Conservation (phyloP, 2,329 filamentous ascomycete genomes). For the Penicillium sp. region DNA sequence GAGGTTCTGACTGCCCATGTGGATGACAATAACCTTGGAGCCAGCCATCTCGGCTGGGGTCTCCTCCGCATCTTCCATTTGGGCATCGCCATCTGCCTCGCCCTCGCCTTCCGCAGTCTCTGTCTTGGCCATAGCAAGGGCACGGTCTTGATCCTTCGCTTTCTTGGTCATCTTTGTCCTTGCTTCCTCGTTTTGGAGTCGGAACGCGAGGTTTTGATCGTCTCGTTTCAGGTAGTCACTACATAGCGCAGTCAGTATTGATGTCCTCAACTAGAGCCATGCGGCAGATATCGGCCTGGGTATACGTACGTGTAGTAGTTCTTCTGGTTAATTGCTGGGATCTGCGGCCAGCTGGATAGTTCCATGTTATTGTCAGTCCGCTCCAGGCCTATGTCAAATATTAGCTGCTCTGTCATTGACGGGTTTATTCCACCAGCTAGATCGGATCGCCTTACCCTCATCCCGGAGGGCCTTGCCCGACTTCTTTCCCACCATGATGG, state of each 20-base stretch:
- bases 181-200: constrained; percentile 83
- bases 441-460: constrained; percentile 47
- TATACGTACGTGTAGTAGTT: constrained; percentile 90
- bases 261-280: background rate
- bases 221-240: constrained; percentile 98
- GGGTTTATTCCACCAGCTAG: background rate
- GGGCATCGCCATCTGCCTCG: constrained; percentile 52
- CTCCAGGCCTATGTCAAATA: constrained; percentile 68
- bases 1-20: constrained; percentile 92
- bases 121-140: constrained; percentile 71
- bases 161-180: constrained; percentile 80
- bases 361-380: constrained; percentile 99
- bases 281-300: background rate
- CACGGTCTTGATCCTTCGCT: constrained; percentile 84
- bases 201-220: constrained; percentile 87
- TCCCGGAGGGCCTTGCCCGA: constrained; percentile 62
- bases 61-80: constrained; percentile 57
- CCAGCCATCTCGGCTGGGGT: constrained; percentile 65
- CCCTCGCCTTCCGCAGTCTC: constrained; percentile 56
- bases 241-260: constrained; percentile 19
- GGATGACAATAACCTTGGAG: constrained; percentile 91
- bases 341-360: constrained; percentile 87
- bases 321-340: constrained; percentile 96
- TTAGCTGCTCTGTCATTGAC: constrained; percentile 13
- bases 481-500: constrained; percentile 65